Conservation (phyloP, 805 yeast species). For the Zygosaccharomyces pseudorouxii region DNA sequence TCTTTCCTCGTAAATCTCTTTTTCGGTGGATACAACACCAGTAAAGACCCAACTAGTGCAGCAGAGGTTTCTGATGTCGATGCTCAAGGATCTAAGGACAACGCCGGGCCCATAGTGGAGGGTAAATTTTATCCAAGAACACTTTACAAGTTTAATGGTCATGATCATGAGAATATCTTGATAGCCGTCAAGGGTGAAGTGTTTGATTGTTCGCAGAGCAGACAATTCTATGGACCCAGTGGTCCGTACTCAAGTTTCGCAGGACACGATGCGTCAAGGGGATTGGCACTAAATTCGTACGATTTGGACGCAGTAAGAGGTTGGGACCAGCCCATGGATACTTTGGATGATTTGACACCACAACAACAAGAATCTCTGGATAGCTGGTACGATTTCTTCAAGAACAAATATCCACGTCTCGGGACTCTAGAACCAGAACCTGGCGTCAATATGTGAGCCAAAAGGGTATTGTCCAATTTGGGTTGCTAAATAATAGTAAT, state of each 20-base stretch:
- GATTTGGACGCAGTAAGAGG: slow-evolving; percentile 62
- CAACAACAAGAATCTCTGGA: slow-evolving; percentile 64
- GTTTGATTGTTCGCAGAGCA: slow-evolving; percentile 74
- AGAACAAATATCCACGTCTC: slow-evolving; percentile 71
- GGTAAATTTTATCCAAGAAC: slow-evolving; percentile 67
- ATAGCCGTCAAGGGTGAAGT: slow-evolving; percentile 84
- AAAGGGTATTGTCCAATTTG: not conserved
- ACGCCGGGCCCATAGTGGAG: slow-evolving; percentile 38
- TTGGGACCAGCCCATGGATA: slow-evolving; percentile 74
- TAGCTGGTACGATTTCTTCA: slow-evolving; percentile 83
- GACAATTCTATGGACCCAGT: slow-evolving; percentile 89
- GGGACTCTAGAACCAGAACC: slow-evolving; percentile 59
- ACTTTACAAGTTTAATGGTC: slow-evolving; percentile 73
- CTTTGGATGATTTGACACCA: slow-evolving; percentile 52
- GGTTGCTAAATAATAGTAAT: too few species aligned
- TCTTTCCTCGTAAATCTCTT: slow-evolving; percentile 33
- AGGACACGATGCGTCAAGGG: slow-evolving; percentile 92
- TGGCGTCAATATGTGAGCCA: slow-evolving; percentile 23
- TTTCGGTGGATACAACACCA: slow-evolving; percentile 32
- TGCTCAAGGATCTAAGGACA: slow-evolving; percentile 9
- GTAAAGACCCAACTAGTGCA: slow-evolving; percentile 36
- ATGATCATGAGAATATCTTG: slow-evolving; percentile 71
- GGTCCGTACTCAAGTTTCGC: slow-evolving; percentile 95
- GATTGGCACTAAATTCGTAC: slow-evolving; percentile 83
- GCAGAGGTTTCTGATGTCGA: slow-evolving; percentile 7